Percentiles rank a stretch among this genome's conserved stretches.
Conservation (phyloP, 495 filamentous ascomycete genomes). For the Aspergillus indologenus region DNA sequence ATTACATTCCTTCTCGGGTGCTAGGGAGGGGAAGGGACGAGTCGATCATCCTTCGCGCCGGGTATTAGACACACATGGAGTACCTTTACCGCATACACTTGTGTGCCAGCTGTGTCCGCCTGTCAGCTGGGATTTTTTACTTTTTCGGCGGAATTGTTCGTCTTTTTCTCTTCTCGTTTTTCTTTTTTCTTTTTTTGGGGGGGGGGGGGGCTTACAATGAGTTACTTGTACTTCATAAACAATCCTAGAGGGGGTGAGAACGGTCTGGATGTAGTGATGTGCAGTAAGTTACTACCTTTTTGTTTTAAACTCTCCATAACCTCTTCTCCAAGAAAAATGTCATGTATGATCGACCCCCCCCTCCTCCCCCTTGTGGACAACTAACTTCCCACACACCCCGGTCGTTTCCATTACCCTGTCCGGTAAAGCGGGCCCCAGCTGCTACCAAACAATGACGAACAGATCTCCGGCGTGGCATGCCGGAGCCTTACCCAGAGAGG, state of each 20-base stretch:
- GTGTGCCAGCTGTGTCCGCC: background rate
- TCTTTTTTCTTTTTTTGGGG: too few species aligned
- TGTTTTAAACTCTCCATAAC: background rate
- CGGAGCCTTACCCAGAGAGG: constrained; percentile 12
- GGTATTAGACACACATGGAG: background rate
- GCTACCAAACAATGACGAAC: background rate
- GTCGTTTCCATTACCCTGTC: background rate
- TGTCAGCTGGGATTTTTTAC: background rate
- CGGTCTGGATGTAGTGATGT: background rate
- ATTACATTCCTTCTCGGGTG: background rate
- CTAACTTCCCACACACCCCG: background rate
- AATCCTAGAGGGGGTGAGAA: background rate
- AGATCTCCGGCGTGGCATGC: constrained; percentile 25
- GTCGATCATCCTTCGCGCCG: background rate
- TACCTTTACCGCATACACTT: background rate
- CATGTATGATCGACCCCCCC: background rate
- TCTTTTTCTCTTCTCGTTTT: background rate
- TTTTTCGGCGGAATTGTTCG: background rate
- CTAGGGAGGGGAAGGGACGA: background rate
- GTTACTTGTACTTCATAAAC: too few species aligned
- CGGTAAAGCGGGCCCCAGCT: background rate
- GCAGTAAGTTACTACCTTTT: too few species aligned
- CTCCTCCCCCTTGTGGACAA: background rate
- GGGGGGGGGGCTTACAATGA: too few species aligned
- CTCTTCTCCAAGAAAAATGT: background rate